Evolutionary conservation across 192 early-diverging fungal species (phyloP).

Genomic region (Mortierella claussenii): DNA sequence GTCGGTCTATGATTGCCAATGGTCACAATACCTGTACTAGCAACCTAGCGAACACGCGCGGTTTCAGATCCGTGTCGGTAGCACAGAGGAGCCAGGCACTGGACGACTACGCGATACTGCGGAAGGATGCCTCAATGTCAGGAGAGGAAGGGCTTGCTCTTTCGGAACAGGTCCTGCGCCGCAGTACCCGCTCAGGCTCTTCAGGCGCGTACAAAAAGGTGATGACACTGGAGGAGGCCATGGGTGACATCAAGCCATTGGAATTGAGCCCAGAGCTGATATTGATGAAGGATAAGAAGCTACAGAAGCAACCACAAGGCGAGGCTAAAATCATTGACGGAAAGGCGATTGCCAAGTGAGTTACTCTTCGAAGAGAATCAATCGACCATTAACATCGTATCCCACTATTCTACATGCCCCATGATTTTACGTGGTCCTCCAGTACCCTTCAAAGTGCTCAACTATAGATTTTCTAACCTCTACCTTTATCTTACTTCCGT

Average conservation of each 20-base stretch:
- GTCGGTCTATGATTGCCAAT: no score
- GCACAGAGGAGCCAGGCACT: conserved; percentile 27
- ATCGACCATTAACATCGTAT: no score
- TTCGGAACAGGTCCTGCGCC: conserved; percentile 21
- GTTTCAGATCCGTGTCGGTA: conserved; percentile 20
- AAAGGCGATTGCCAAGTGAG: conserved; percentile 82
- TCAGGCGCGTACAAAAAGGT: conserved; percentile 24
- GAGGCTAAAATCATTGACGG: conserved; percentile 78
- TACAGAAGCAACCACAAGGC: no score
- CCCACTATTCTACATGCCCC: no score
- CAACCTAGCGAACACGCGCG: conserved; percentile 7
- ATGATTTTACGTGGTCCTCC: not conserved
- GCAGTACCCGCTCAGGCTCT: not conserved
- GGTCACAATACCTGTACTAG: no score
- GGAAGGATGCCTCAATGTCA: conserved; percentile 4
- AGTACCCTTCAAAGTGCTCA: not conserved
- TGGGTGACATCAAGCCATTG: conserved; percentile 43
- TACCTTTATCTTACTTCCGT: not conserved
- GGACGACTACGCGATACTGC: conserved; percentile 18
- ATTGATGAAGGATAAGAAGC: conserved; percentile 15
- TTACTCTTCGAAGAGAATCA: no score
- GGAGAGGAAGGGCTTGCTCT: conserved; percentile 12
- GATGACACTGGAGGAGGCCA: conserved; percentile 41
- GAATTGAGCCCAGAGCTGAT: conserved; percentile 41
- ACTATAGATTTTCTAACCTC: not conserved